Conservation (phyloP, 805 yeast species). For the Pichia sporocuriosa region DNA sequence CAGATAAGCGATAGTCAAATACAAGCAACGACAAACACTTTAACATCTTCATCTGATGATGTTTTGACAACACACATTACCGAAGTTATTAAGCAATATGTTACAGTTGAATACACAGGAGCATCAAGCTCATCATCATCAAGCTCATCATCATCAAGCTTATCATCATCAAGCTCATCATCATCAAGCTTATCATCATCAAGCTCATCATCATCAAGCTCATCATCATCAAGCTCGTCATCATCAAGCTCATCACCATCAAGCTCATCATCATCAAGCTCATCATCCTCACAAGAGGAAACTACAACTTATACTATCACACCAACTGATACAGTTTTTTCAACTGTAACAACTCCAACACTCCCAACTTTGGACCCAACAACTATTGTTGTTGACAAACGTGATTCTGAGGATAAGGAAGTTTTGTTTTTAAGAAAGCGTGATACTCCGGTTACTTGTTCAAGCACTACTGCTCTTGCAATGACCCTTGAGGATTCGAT, state of each 20-base stretch:
- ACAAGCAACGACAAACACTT: constrained; percentile 15
- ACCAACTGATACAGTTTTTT: constrained; percentile 26
- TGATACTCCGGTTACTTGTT: constrained; percentile 35
- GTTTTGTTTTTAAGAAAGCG: constrained; percentile 12
- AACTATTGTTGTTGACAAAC: constrained; percentile 22
- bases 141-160: constrained; percentile 19
- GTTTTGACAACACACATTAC: constrained; percentile 13
- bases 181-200: too few relatives aligned
- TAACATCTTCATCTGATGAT: constrained; percentile 3
- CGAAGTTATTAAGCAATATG: constrained; percentile 8
- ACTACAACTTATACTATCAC: constrained; percentile 25
- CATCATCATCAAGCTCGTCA: constrained; percentile 21
- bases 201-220: constrained; percentile 7
- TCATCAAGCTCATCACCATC: constrained; percentile 4
- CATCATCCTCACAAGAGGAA: constrained; percentile 17
- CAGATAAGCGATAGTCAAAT: constrained; percentile 47
- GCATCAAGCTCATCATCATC: background rate
- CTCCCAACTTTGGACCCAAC: constrained; percentile 17
- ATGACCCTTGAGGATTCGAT: constrained; percentile 46
- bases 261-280: background rate
- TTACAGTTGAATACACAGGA: constrained; percentile 3
- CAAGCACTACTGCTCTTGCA: constrained; percentile 43
- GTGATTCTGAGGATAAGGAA: constrained; percentile 24
- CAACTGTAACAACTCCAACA: constrained; percentile 22
- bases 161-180: too few relatives aligned